Percentiles rank a stretch among this genome's conserved stretches.
Evolutionary conservation across 164 flowering plant species (phyloP).

Genomic region (Taxillus chinensis): DNA sequence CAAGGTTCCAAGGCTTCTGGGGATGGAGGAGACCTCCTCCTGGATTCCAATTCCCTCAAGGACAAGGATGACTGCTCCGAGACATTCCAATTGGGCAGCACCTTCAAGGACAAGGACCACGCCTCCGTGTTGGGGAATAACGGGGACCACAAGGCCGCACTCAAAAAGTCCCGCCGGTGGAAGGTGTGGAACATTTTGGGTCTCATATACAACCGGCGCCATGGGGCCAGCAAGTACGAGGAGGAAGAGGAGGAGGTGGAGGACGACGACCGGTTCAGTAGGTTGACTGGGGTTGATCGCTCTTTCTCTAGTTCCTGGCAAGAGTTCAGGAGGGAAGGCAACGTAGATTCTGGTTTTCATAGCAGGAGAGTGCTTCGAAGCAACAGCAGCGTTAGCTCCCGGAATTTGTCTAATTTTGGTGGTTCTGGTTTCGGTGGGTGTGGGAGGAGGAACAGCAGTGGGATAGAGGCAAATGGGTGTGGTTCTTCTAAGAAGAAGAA

Average conservation of each 20-base stretch:
- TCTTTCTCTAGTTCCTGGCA: conserved; percentile 85
- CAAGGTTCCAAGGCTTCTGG: conserved; percentile 23
- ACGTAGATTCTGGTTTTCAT: conserved; percentile 33
- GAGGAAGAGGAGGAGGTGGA: conserved; percentile 40
- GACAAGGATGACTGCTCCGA: conserved; percentile 64
- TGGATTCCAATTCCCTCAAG: conserved; percentile 43
- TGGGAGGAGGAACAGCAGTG: conserved; percentile 19
- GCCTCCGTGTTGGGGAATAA: conserved; percentile 24
- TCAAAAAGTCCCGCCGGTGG: conserved; percentile 73
- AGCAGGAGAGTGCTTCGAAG: conserved; percentile 46
- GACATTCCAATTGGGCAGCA: conserved; percentile 38
- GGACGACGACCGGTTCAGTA: conserved; percentile 23
- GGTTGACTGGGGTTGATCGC: conserved; percentile 64
- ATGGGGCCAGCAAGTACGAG: conserved; percentile 41
- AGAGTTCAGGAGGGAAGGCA: conserved; percentile 43
- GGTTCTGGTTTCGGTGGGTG: conserved; percentile 21
- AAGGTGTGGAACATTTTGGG: conserved; percentile 83
- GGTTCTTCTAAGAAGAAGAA: conserved; percentile 19
- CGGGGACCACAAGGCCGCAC: conserved; percentile 27
- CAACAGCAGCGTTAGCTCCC: conserved; percentile 75
- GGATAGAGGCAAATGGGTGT: conserved; percentile 26
- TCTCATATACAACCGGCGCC: conserved; percentile 43
- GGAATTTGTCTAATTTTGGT: conserved; percentile 28
- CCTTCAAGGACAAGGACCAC: conserved; percentile 22
- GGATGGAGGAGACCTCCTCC: conserved; percentile 25